A percentile compares a stretch with the other conserved stretches of the same genome.
Conservation (phyloP, 176 grass and related monocot species). For the Bonia amplexicaulis region DNA sequence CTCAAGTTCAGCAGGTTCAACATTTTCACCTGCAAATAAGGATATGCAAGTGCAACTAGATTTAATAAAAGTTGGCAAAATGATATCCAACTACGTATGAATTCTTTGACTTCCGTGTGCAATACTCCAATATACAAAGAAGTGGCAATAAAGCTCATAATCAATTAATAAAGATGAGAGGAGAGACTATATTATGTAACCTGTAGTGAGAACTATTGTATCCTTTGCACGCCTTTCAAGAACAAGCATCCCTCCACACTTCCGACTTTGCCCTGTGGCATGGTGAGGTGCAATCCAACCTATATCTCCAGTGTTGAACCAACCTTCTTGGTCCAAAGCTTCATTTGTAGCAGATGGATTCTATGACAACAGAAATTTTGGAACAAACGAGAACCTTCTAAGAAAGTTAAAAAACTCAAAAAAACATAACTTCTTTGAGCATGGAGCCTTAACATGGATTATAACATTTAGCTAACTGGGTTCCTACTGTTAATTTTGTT, state of each 20-base stretch:
- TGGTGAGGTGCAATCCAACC: constrained; percentile 78
- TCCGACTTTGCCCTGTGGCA: constrained; percentile 52
- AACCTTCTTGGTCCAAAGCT: constrained; percentile 68
- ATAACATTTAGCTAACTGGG: background rate
- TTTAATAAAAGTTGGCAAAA: background rate
- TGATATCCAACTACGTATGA: background rate
- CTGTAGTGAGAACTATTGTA: constrained; percentile 95
- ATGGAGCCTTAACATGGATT: background rate
- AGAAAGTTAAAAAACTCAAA: background rate
- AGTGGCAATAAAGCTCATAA: background rate
- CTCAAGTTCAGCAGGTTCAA: constrained; percentile 86
- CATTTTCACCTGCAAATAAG: constrained; percentile 74
- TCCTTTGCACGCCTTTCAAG: constrained; percentile 95
- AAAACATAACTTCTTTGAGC: background rate
- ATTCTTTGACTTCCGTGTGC: background rate
- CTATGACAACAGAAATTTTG: constrained; percentile 30
- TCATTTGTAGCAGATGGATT: constrained; percentile 57
- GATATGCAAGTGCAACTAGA: background rate
- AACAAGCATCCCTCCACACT: constrained; percentile 89
- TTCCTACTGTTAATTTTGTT: background rate
- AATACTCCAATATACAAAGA: background rate
- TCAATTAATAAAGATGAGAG: background rate
- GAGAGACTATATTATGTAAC: constrained; percentile 14
- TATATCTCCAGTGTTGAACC: constrained; percentile 91
- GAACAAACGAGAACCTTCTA: background rate